Conservation (phyloP, 202 grass and related monocot genomes). For the Setaria italica region DNA sequence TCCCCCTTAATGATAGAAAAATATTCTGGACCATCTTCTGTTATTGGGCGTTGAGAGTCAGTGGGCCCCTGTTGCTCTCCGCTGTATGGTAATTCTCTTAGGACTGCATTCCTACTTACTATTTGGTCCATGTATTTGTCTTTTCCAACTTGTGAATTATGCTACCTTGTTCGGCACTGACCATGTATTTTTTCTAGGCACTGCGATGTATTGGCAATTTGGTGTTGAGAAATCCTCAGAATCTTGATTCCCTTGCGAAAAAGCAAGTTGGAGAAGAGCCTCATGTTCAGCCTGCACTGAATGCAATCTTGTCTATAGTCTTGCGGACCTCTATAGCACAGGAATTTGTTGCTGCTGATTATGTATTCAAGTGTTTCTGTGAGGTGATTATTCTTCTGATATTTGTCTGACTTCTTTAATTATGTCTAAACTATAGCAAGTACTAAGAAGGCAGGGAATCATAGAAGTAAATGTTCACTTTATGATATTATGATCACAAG, state of each 20-base stretch:
- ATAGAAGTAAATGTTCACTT: neutral
- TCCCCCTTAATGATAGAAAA: constrained; percentile 72
- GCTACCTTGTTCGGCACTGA: constrained; percentile 30
- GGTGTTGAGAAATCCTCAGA: constrained; percentile 86
- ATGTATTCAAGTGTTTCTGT: constrained; percentile 95
- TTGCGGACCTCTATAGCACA: constrained; percentile 78
- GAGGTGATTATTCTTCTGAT: constrained; percentile 63
- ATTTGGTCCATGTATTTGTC: constrained; percentile 15
- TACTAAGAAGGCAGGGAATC: constrained; percentile 1
- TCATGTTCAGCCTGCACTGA: constrained; percentile 86
- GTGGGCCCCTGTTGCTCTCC: constrained; percentile 91
- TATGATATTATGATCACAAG: constrained; percentile 11
- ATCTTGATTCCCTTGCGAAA: constrained; percentile 77
- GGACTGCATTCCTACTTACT: constrained; percentile 27
- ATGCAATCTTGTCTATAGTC: constrained; percentile 83
- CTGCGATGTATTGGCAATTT: constrained; percentile 90
- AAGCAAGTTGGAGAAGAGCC: constrained; percentile 97
- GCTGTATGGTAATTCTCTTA: constrained; percentile 79
- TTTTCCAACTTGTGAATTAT: constrained; percentile 12
- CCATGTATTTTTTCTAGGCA: constrained; percentile 62
- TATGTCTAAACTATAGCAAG: constrained; percentile 38
- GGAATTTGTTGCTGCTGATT: constrained; percentile 95
- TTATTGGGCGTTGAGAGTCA: constrained; percentile 93
- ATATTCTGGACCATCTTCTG: constrained; percentile 93
- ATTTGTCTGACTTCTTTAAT: constrained; percentile 20